Evolutionary conservation across 1,284 basidiomycete species (phyloP), one percentile per base, ranked within the genome.

Genomic region (Paramarasmius palmivorus): DNA sequence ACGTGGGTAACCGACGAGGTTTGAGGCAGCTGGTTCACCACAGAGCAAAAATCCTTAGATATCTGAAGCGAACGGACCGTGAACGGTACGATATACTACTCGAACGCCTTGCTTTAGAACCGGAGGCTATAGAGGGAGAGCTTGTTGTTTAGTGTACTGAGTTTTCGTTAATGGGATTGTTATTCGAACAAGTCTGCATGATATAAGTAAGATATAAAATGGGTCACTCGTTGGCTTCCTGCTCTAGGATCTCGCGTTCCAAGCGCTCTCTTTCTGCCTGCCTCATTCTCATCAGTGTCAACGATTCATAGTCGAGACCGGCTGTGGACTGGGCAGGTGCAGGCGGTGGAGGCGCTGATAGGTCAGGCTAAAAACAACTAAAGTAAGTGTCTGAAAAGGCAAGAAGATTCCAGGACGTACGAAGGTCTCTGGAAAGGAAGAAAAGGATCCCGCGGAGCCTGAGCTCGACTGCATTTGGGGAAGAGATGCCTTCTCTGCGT

Each of bases 101-200:
- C 52, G 76, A 79, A 35, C 84, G 88, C 54, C 75, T 96, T 26
- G 95, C 90, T 2, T 68, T 98, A 45, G 87, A 94, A 61, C 78
- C 83, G 22, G 78, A 79, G 59, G 86, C 88, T 22, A 92, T 98
- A 4, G 94, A 97, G 72, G 95, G 95, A 44, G 95, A 98, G 68
- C 73, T 97, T 37, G 77, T 87, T 53, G 78, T 92, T 52, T 82
- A 72, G 65, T 42, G 6, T 32, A 32, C 29, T 32, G 12, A 6
- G 29, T 6, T 32, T 6, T 12, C 6, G 6, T 32, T 32, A 12
- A 32, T 32, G 29, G 29, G 12, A 32, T 6, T 12, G 29, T 6
- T 32, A 32, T 32, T 32, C 29, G 12, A 32, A 32, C 29, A 32
- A 32, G 12, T 40, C 6, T 40, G 38, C 20, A 6, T 40, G 29